phyloP scores from a whole-genome alignment of 805 yeast species.

The Lachancea thermotolerans region DNA sequence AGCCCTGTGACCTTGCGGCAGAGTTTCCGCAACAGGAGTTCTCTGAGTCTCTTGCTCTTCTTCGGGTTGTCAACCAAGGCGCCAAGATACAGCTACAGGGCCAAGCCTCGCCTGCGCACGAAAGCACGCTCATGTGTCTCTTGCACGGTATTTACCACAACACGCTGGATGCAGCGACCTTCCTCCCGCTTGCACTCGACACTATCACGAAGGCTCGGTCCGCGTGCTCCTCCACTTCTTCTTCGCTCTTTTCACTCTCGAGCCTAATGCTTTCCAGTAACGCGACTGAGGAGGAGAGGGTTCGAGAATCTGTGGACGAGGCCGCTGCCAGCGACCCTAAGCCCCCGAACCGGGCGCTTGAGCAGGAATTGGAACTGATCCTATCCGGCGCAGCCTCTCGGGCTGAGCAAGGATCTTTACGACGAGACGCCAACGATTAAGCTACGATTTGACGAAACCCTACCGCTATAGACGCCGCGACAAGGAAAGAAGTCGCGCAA shows the following conservation, averaged over 20 bases:
- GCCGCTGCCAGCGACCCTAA: neutral
- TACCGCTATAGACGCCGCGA: no score
- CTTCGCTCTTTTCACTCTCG: constrained; percentile 5
- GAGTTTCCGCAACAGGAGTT: neutral
- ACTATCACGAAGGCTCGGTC: constrained; percentile 1
- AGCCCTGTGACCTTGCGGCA: constrained; percentile 27
- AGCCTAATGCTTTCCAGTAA: neutral
- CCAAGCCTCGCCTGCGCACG: neutral
- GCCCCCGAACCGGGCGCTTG: neutral
- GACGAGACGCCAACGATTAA: no score
- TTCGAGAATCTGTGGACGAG: neutral
- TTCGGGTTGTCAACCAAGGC: constrained; percentile 4
- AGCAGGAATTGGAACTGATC: neutral
- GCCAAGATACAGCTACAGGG: neutral
- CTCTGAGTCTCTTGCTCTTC: neutral
- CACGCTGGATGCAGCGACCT: neutral
- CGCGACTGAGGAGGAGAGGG: constrained; percentile 2
- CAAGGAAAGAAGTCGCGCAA: no score
- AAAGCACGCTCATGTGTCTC: constrained; percentile 1
- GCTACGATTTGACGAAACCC: no score
- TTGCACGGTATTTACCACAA: constrained; percentile 1
- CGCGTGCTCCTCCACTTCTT: constrained; percentile 7
- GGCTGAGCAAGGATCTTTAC: no score
- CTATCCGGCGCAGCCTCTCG: no score
- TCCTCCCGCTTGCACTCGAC: constrained; percentile 1